Percentiles rank a stretch among this genome's conserved stretches.
Evolutionary conservation across 1,284 basidiomycete species (phyloP).

Genomic region (Singerocomus inundabilis): DNA sequence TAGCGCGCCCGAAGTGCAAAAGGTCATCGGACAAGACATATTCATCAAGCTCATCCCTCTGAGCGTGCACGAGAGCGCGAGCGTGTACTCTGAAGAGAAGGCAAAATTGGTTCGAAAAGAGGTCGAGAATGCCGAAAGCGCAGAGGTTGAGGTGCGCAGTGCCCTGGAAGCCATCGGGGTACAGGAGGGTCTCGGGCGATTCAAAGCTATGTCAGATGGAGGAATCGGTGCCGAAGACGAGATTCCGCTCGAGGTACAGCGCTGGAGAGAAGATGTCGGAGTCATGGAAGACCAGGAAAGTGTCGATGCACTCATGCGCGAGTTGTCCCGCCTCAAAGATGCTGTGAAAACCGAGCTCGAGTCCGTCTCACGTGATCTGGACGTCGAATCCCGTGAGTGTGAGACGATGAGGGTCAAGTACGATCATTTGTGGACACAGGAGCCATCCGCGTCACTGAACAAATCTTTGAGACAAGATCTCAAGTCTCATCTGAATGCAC

Average conservation of each 20-base stretch:
- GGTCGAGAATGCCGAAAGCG: slow-evolving; percentile 82
- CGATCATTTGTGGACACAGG: slow-evolving; percentile 86
- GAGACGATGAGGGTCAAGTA: slow-evolving; percentile 85
- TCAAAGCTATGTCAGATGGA: slow-evolving; percentile 75
- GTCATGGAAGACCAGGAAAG: slow-evolving; percentile 64
- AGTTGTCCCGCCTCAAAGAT: slow-evolving; percentile 64
- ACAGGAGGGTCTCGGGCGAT: slow-evolving; percentile 73
- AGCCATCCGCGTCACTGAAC: slow-evolving; percentile 76
- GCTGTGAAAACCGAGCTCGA: slow-evolving; percentile 63
- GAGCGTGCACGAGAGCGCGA: slow-evolving; percentile 94
- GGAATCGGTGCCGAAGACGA: slow-evolving; percentile 66
- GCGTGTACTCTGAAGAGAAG: slow-evolving; percentile 98
- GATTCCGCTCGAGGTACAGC: slow-evolving; percentile 71
- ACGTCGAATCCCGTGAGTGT: slow-evolving; percentile 78
- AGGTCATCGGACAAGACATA: slow-evolving; percentile 91
- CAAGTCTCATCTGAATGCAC: slow-evolving; percentile 72
- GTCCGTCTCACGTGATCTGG: slow-evolving; percentile 60
- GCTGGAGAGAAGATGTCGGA: slow-evolving; percentile 77
- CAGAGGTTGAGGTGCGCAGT: slow-evolving; percentile 79
- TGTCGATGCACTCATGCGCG: slow-evolving; percentile 61
- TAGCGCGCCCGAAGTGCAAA: slow-evolving; percentile 87
- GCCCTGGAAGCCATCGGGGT: slow-evolving; percentile 84
- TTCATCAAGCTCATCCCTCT: slow-evolving; percentile 89
- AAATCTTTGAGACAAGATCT: slow-evolving; percentile 77
- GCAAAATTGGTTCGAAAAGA: slow-evolving; percentile 92